A percentile compares a stretch with the other conserved stretches of the same genome.
phyloP scores from a whole-genome alignment of 768 basidiomycete species.

The Phylloporus rhodoxanthus region DNA sequence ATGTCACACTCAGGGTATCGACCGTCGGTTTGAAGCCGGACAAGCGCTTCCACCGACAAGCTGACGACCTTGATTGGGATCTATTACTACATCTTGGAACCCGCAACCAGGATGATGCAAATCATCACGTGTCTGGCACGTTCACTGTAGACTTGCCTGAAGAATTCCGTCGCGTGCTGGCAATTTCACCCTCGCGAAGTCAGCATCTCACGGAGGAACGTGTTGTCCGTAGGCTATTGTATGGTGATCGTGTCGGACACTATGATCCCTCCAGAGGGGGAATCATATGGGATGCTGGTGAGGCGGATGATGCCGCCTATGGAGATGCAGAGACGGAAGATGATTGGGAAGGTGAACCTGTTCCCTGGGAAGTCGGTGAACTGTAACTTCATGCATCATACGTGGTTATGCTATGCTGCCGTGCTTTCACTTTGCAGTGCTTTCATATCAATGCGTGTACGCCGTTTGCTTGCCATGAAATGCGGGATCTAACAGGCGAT shows the following conservation, averaged over 20 bases:
- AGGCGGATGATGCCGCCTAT: slow-evolving; percentile 39
- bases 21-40: slow-evolving; percentile 8
- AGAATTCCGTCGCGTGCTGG: slow-evolving; percentile 57
- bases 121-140: slow-evolving; percentile 32
- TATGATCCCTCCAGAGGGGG: slow-evolving; percentile 64
- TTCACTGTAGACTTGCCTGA: slow-evolving; percentile 61
- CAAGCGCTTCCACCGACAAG: slow-evolving; percentile 8
- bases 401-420: slow-evolving; percentile 25
- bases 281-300: slow-evolving; percentile 73
- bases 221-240: slow-evolving; percentile 55
- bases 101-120: slow-evolving; percentile 23
- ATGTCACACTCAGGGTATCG: slow-evolving; percentile 19
- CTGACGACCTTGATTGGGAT: slow-evolving; percentile 25
- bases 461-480: slow-evolving; percentile 20
- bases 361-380: slow-evolving; percentile 78
- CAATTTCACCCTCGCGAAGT: slow-evolving; percentile 46
- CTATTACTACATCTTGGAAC: slow-evolving; percentile 23
- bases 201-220: slow-evolving; percentile 43
- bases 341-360: slow-evolving; percentile 74
- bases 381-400: slow-evolving; percentile 39
- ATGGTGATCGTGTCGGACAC: slow-evolving; percentile 47
- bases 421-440: slow-evolving; percentile 28
- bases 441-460: slow-evolving; percentile 29
- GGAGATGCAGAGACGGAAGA: slow-evolving; percentile 49
- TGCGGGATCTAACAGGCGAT: slow-evolving; percentile 17